Evolutionary conservation across 805 yeast genomes (phyloP).

Genomic region (Pichia thaimueangensis): DNA sequence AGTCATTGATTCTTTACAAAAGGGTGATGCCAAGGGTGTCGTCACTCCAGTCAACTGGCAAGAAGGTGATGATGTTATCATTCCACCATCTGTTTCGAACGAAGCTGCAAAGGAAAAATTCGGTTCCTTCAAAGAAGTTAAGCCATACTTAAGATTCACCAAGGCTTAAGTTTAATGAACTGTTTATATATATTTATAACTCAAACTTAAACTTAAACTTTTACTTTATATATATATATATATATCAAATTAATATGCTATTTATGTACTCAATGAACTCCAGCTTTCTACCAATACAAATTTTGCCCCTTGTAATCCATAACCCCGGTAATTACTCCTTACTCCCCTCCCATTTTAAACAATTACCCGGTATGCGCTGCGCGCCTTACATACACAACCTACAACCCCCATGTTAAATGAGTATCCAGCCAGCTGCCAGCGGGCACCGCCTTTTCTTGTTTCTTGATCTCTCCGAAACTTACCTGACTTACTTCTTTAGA

Average conservation of each 20-base stretch:
- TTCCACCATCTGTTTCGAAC: conserved; percentile 79
- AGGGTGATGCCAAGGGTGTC: conserved; percentile 74
- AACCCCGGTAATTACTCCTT: no score
- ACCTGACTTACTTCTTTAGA: no score
- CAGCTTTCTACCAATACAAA: no score
- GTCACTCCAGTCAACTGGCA: conserved; percentile 93
- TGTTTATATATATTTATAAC: background rate
- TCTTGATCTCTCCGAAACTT: background rate
- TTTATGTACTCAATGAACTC: no score
- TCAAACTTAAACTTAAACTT: background rate
- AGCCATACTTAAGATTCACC: conserved; percentile 83
- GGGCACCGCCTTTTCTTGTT: conserved; percentile 2
- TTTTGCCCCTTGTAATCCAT: no score
- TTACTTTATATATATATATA: background rate
- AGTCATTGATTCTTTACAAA: conserved; percentile 82
- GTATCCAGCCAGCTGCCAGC: no score
- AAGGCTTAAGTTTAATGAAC: conserved; percentile 13
- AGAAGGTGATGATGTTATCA: conserved; percentile 84
- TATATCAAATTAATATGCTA: no score
- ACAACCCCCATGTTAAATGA: no score
- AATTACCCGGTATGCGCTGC: no score
- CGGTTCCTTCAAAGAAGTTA: conserved; percentile 79
- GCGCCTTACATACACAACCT: no score
- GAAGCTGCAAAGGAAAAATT: conserved; percentile 75
- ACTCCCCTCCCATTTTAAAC: no score